These are phyloP conservation scores for Marasmius sp. DNA, from an alignment of 1,284 basidiomycete genomes.

Conservation along the genomic window DNA sequence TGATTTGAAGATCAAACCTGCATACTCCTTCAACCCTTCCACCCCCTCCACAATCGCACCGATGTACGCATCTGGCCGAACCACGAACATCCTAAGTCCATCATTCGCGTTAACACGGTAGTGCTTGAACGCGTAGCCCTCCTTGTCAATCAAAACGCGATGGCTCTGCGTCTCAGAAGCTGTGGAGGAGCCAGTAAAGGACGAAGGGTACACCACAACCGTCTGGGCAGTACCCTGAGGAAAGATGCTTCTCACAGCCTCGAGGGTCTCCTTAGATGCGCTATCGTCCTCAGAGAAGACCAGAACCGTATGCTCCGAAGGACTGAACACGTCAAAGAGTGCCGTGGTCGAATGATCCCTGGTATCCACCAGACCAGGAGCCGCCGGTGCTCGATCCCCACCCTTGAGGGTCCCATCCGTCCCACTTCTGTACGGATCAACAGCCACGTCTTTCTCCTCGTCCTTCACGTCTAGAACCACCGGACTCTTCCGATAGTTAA, in stretches of 20 bases:
- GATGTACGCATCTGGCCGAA: not conserved
- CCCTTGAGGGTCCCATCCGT: conserved; percentile 15
- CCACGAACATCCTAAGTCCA: not conserved
- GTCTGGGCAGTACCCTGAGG: not conserved
- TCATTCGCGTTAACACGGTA: not conserved
- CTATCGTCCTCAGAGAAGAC: conserved; percentile 15
- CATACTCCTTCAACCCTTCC: no score
- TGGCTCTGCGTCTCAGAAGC: not conserved
- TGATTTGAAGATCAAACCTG: no score
- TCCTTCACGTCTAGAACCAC: conserved; percentile 13
- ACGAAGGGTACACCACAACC: not conserved
- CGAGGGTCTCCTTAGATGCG: not conserved
- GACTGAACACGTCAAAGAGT: conserved; percentile 25
- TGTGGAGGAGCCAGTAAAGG: not conserved
- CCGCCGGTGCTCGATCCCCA: conserved; percentile 28
- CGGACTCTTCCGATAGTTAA: conserved; percentile 33
- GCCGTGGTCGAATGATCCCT: not conserved
- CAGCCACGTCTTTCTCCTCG: not conserved
- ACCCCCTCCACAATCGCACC: no score
- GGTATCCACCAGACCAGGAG: conserved; percentile 8
- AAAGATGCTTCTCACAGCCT: not conserved
- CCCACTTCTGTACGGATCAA: conserved; percentile 14
- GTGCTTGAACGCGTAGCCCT: not conserved
- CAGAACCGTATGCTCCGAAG: conserved; percentile 23
- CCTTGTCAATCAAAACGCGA: not conserved